Conservation (phyloP, 2,329 filamentous ascomycete genomes). For the Aureobasidium sp. region DNA sequence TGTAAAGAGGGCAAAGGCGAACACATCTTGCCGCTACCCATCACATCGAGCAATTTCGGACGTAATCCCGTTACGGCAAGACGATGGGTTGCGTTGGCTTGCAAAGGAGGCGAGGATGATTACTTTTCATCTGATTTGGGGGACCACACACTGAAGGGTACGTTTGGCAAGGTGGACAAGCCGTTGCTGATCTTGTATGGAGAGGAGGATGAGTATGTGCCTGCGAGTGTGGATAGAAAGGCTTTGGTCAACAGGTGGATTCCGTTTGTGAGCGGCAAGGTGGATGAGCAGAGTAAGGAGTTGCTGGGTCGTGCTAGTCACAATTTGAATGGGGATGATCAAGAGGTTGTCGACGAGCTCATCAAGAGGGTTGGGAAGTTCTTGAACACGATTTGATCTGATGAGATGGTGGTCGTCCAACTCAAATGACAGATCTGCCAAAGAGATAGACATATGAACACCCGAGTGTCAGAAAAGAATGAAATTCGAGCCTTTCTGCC, state of each 20-base stretch:
- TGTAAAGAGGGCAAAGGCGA: constrained; percentile 48
- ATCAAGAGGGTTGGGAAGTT: constrained; percentile 47
- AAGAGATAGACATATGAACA: not conserved
- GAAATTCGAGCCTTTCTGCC: not conserved
- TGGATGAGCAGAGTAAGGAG: constrained; percentile 44
- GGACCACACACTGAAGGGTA: constrained; percentile 48
- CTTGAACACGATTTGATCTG: not conserved
- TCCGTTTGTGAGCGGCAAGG: constrained; percentile 38
- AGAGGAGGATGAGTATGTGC: constrained; percentile 59
- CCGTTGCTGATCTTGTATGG: constrained; percentile 60
- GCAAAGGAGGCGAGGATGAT: constrained; percentile 66
- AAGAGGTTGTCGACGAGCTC: constrained; percentile 43
- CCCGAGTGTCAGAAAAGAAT: not conserved
- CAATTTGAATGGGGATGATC: constrained; percentile 42
- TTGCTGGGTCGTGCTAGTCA: constrained; percentile 46
- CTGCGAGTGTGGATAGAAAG: constrained; percentile 50
- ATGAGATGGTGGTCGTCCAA: not conserved
- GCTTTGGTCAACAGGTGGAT: constrained; percentile 54
- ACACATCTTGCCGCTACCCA: constrained; percentile 46
- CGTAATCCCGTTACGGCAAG: constrained; percentile 46
- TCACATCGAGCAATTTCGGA: constrained; percentile 27
- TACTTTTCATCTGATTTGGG: constrained; percentile 78
- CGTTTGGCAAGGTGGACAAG: constrained; percentile 58
- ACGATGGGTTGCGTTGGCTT: constrained; percentile 53
- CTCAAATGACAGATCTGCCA: no score